A percentile compares a stretch with the other conserved stretches of the same genome.
Conservation (phyloP, 208 protist species). For the Histomonas meleagridis region DNA sequence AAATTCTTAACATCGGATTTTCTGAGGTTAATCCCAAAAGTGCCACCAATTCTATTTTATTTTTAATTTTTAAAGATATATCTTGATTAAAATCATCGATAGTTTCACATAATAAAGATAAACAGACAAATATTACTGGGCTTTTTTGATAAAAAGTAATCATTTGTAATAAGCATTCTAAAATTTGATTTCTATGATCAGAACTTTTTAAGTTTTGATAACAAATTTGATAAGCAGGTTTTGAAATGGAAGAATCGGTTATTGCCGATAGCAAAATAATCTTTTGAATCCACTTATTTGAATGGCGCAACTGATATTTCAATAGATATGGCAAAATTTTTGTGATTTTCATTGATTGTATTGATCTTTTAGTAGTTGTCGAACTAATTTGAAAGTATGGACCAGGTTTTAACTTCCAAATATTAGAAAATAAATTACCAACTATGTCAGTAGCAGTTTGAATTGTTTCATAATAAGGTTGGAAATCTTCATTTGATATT, state of each 20-base stretch:
- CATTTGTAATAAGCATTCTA: neutral
- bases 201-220: neutral
- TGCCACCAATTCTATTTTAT: neutral
- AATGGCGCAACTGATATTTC: neutral
- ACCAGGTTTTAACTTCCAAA: neutral
- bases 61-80: neutral
- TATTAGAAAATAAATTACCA: neutral
- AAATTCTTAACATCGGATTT: neutral
- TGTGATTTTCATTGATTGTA: neutral
- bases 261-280: neutral
- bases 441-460: neutral
- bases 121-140: neutral
- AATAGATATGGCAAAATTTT: neutral
- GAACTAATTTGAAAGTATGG: too few species aligned
- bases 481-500: neutral
- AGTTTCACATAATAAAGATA: neutral
- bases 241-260: neutral
- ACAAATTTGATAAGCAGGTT: neutral
- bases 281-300: neutral
- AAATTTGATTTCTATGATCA: neutral
- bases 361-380: neutral
- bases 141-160: neutral
- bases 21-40: neutral
- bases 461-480: neutral
- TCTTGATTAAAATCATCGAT: neutral